Conservation (phyloP, 148 eudicot genomes). For the Cornus kousa region DNA sequence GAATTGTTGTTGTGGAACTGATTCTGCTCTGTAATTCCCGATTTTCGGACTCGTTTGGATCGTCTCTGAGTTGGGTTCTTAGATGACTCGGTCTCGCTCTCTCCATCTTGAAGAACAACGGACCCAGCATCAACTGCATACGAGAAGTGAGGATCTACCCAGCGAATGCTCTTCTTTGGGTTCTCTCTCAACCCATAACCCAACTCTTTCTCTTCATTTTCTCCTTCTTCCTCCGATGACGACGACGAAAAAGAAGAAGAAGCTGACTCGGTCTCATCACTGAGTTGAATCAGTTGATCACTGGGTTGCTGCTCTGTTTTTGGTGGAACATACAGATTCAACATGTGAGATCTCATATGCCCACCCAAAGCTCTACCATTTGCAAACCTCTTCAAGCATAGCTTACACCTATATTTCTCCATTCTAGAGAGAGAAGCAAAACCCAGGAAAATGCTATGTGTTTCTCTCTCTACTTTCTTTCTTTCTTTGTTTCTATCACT, state of each 20-base stretch:
- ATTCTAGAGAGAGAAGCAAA: conserved; percentile 15
- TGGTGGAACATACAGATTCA: conserved; percentile 30
- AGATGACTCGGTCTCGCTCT: conserved; percentile 60
- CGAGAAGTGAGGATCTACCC: conserved; percentile 36
- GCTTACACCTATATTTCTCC: conserved; percentile 68
- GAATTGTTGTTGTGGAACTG: background rate
- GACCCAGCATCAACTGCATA: conserved; percentile 11
- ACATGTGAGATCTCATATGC: conserved; percentile 85
- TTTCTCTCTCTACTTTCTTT: background rate
- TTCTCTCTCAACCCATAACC: conserved; percentile 30
- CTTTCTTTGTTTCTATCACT: background rate
- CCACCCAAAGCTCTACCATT: conserved; percentile 89
- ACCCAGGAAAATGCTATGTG: background rate
- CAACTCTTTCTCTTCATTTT: conserved; percentile 21
- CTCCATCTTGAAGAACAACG: conserved; percentile 33
- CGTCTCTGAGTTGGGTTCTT: conserved; percentile 39
- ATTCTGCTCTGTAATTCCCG: conserved; percentile 18
- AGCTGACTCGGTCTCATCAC: conserved; percentile 11
- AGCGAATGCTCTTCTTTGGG: conserved; percentile 28
- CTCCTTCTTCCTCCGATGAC: conserved; percentile 20
- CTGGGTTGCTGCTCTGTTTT: conserved; percentile 7
- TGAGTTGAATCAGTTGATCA: conserved; percentile 13
- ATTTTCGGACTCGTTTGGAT: conserved; percentile 42
- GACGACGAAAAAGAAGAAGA: conserved; percentile 13
- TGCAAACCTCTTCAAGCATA: conserved; percentile 48